Evolutionary conservation across 2,329 filamentous ascomycete species (phyloP), one percentile per base, ranked within the genome.

Genomic region (Corniculantispora saksenae): DNA sequence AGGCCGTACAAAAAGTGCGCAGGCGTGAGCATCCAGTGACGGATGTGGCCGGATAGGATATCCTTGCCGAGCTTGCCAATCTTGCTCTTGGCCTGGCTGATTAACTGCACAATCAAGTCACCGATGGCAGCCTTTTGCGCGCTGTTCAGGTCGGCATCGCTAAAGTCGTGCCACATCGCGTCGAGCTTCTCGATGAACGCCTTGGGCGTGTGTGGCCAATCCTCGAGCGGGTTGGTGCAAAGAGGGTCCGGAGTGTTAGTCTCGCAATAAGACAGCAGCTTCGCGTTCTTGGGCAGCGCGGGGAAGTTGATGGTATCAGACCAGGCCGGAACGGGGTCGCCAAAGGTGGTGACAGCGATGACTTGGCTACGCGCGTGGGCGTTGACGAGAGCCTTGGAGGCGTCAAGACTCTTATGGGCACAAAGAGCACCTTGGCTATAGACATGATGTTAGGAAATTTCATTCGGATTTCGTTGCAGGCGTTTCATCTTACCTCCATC

Each of bases 381-480:
- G 23, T 35, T 35, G 15, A 17, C 38, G 19, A 63, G 50, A 10
- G 32, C 32, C 32, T 32, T 10, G 32, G 32, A 32, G 15, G 45
- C 32, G 38, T 61, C 55, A 15, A 63, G 50, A 23, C 51, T 58
- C 53, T 66, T 66, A 53, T 63, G 64, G 17, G 64, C 64, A 32
- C 59, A 62, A n/a, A 66, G 64, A 23, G 64, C 64, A 15, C 59
- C 64, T 66, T 66, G 64, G 60, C 64, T 64, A n/a, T 47, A 13
- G 23, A 10, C 23, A 15, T 50, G 4, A 40, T 40, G 21, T 23
- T 56, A 27, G 17, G 8, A 40, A 6, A 17, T 12, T 43, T n/a
- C n/a, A 6, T 10, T 50, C 3, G 9, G 4, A 25, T 50, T 7
- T 50, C 9, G n/a, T 21, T 29, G 10, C n/a, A n/a, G n/a, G 29